Evolutionary conservation across 2,329 filamentous ascomycete genomes (phyloP), one percentile per base, ranked within the genome.

Genomic region (Pyrenophora seminiperda): DNA sequence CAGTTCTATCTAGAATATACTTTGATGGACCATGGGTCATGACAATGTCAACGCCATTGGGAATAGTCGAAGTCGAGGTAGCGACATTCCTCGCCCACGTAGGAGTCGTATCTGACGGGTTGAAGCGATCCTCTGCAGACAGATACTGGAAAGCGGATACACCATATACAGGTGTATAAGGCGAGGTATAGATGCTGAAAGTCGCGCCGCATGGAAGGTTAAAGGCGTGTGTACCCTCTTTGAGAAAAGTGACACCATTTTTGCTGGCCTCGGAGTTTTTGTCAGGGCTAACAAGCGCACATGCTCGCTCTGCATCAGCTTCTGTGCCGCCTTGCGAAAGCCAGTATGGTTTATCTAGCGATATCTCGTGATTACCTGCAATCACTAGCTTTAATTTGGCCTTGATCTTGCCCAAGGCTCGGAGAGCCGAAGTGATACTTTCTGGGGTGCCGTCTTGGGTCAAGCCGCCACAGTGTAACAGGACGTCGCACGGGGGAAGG

Each of bases 341-440:
- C 55, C 60, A 61, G 37, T 62, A 68, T 5, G 19, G 62, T 43
- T 73, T 70, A 58, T 86, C 82, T 0, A 86, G 74, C 2, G 79
- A 79, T 15, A 83, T 73, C 54, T 86, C 83, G 67, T 86, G 83
- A 62, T 86, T 86, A 0, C 83, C 83, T 0, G 83, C 79, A 42
- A 87, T 85, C 33, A 84, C 77, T 17, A 86, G 72, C 58, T 83
- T 85, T 3, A 86, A 66, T 22, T 79, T 77, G 1, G 82, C 82
- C 7, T 78, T 64, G 27, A 81, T 74, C 1, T 66, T 60, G 10
- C 69, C 67, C 14, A 85, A 68, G 54, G 77, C 72, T n/a, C 73
- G 58, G 14, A 83, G 59, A 3, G 77, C 76, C 10, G 57, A 45
- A 10, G 72, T 54, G 53, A 82, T 79, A 59, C 83, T 77, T n/a